A percentile compares a stretch with the other conserved stretches of the same genome.
These are phyloP conservation scores for Gentiana straminea DNA, from an alignment of 257 asterid genomes.

Conservation along the genomic window DNA sequence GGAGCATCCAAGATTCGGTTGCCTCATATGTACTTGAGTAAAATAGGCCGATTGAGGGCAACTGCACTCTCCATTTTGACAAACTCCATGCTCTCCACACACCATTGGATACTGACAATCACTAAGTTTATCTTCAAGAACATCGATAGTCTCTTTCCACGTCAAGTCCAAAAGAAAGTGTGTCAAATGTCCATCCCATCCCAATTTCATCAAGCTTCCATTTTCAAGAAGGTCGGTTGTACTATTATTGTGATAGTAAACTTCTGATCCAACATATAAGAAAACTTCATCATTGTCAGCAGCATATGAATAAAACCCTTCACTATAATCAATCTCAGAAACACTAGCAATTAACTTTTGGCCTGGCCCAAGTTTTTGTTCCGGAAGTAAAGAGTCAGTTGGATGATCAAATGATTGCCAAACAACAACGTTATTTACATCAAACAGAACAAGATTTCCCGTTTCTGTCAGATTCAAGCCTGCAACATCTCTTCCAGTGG, in stretches of 20 bases:
- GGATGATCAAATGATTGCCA: too few relatives aligned
- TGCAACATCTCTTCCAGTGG: background rate
- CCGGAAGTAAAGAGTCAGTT: background rate
- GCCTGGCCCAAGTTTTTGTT: background rate
- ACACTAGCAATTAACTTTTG: background rate
- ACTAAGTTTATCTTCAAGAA: background rate
- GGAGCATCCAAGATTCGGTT: too few relatives aligned
- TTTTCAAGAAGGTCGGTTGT: constrained; percentile 11
- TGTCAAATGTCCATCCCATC: background rate
- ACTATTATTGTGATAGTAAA: constrained; percentile 4
- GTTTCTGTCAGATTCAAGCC: background rate
- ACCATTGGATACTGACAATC: background rate
- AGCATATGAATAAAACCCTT: background rate
- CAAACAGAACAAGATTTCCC: background rate
- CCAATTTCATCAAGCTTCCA: constrained; percentile 17
- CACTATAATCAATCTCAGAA: background rate
- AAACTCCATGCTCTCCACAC: constrained; percentile 1
- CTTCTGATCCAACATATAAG: background rate
- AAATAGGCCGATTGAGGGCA: background rate
- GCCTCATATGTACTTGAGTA: too few relatives aligned
- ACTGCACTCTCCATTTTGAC: background rate
- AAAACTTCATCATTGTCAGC: background rate
- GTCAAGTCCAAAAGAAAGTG: background rate
- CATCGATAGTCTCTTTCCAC: background rate
- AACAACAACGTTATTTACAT: too few relatives aligned